Percentiles rank a stretch among this genome's conserved stretches.
Evolutionary conservation across 2,329 filamentous ascomycete species (phyloP).

Genomic region (Cyphellophora europaea): DNA sequence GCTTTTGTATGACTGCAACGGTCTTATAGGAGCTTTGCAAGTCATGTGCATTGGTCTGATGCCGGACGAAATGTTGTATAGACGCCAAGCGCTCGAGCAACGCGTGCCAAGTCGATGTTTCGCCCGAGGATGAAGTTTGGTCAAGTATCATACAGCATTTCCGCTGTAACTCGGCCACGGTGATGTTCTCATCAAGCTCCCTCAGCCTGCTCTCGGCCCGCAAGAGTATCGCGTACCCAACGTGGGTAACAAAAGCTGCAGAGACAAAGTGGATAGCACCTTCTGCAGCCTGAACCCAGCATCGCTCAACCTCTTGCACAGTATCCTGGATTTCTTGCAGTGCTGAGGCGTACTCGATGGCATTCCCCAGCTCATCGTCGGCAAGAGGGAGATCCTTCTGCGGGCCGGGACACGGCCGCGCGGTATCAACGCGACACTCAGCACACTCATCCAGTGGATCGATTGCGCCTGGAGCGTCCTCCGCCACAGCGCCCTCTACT

Average conservation of each 20-base stretch:
- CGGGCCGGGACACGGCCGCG: conserved; percentile 1
- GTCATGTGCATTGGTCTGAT: conserved; percentile 3
- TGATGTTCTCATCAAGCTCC: conserved; percentile 11
- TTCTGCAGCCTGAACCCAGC: conserved; percentile 18
- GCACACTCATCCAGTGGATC: conserved; percentile 5
- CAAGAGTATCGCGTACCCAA: conserved; percentile 16
- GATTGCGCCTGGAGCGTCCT: conserved; percentile 1
- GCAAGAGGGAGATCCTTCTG: conserved; percentile 7
- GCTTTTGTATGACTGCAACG: conserved; percentile 9
- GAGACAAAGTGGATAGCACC: conserved; percentile 12
- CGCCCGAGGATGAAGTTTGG: no score
- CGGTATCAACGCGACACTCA: conserved; percentile 3
- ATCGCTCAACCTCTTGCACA: conserved; percentile 7
- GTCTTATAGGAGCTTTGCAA: conserved; percentile 4
- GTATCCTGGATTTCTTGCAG: conserved; percentile 13
- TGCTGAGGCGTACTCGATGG: conserved; percentile 14
- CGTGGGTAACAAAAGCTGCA: conserved; percentile 18
- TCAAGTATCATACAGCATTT: no score
- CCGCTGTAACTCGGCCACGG: conserved; percentile 7
- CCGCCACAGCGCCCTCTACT: conserved; percentile 7
- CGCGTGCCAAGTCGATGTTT: no score
- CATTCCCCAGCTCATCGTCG: conserved; percentile 18
- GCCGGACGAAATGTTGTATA: no score
- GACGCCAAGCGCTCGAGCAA: no score
- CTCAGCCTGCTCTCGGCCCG: conserved; percentile 12